Evolutionary conservation across 2,329 filamentous ascomycete genomes (phyloP).

Genomic region (Malbranchea cinnamomea): DNA sequence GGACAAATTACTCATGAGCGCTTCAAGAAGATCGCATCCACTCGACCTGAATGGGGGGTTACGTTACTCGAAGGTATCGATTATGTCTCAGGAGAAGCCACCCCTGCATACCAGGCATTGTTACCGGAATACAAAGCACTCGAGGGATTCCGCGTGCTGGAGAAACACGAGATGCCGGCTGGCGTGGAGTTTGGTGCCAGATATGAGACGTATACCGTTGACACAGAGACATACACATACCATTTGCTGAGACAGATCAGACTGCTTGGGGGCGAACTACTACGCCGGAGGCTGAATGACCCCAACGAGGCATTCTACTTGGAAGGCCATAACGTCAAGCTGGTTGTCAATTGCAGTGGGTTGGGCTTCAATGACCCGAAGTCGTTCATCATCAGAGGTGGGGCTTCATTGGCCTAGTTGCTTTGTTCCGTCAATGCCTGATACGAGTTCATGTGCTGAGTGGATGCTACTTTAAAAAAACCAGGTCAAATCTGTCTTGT

Average conservation of each 20-base stretch:
- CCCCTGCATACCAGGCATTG: constrained; percentile 17
- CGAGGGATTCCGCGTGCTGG: constrained; percentile 22
- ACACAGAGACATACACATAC: constrained; percentile 29
- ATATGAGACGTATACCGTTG: constrained; percentile 29
- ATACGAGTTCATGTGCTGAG: constrained; percentile 1
- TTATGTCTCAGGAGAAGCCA: constrained; percentile 18
- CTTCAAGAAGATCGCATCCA: constrained; percentile 21
- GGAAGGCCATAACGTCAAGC: constrained; percentile 16
- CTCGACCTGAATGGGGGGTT: constrained; percentile 24
- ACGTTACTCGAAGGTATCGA: constrained; percentile 26
- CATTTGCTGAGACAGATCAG: constrained; percentile 27
- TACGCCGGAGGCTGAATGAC: constrained; percentile 11
- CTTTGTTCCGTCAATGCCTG: no score
- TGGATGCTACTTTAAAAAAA: not conserved
- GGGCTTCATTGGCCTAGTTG: constrained; percentile 2
- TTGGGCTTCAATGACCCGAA: constrained; percentile 28
- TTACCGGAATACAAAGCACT: constrained; percentile 21
- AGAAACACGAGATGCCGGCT: constrained; percentile 16
- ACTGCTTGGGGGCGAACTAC: constrained; percentile 21
- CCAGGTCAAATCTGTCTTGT: constrained; percentile 34
- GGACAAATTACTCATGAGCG: constrained; percentile 24
- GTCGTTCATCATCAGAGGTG: constrained; percentile 30
- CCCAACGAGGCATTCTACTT: constrained; percentile 25
- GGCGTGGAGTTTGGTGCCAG: constrained; percentile 27
- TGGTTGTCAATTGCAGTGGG: constrained; percentile 33